A percentile compares a stretch with the other conserved stretches of the same genome.
Conservation (phyloP, 2,329 filamentous ascomycete species). For the Harringtonia aguacate region DNA sequence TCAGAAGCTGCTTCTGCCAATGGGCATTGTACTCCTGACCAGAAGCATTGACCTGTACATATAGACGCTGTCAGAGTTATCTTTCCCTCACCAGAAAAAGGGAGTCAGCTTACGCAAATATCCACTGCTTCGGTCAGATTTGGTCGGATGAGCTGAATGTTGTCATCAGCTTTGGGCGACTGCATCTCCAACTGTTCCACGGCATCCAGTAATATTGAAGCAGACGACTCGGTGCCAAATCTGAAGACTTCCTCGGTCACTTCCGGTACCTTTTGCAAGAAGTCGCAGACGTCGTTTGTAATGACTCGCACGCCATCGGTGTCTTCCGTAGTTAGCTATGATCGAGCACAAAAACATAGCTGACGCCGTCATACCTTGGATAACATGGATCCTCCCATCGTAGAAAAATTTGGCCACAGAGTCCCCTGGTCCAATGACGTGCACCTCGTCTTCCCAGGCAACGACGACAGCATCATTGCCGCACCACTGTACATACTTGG, state of each 20-base stretch:
- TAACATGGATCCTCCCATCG: conserved; percentile 78
- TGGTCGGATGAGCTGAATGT: conserved; percentile 85
- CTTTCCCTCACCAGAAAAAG: too few relatives aligned
- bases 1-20: conserved; percentile 94
- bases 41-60: conserved; percentile 59
- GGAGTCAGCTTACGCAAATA: conserved; percentile 67
- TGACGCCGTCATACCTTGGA: conserved; percentile 55
- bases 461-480: conserved; percentile 88
- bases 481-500: conserved; percentile 89
- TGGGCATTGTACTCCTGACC: conserved; percentile 82
- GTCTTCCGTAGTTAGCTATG: conserved; percentile 26
- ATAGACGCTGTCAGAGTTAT: too few relatives aligned
- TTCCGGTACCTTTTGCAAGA: conserved; percentile 84
- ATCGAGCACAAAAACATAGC: neutral
- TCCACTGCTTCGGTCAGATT: conserved; percentile 89
- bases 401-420: conserved; percentile 74
- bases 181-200: conserved; percentile 84
- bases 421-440: conserved; percentile 79
- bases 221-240: conserved; percentile 75
- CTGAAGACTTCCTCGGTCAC: conserved; percentile 84
- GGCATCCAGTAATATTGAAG: conserved; percentile 87
- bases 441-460: conserved; percentile 96
- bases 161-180: conserved; percentile 94
- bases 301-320: conserved; percentile 81
- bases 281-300: conserved; percentile 92